A percentile compares a stretch with the other conserved stretches of the same genome.
These are phyloP conservation scores for Dalechampia spathulata DNA, from an alignment of 441 rosid species.

Conservation along the genomic window DNA sequence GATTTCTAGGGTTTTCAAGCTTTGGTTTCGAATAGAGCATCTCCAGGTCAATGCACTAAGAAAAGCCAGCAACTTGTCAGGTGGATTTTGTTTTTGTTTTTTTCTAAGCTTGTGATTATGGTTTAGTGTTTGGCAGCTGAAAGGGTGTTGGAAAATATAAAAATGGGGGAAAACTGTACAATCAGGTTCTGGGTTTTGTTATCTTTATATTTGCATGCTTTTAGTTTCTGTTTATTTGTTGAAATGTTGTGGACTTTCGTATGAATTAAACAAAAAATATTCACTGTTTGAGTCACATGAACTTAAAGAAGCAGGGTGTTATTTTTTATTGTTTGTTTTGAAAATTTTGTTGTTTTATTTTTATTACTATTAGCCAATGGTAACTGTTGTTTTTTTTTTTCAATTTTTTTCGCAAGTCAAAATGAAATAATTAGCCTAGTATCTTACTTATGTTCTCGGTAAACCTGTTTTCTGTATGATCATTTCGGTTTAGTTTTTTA, in stretches of 20 bases:
- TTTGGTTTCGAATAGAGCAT: background rate
- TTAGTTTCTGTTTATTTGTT: background rate
- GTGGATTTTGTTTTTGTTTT: slow-evolving; percentile 8
- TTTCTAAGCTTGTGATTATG: slow-evolving; percentile 6
- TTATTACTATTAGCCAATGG: background rate
- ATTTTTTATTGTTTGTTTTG: too few relatives aligned
- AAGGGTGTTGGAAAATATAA: slow-evolving; percentile 3
- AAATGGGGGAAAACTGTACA: background rate
- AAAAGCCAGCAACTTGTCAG: background rate
- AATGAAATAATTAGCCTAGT: background rate
- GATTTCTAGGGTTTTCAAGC: background rate
- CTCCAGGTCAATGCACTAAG: slow-evolving; percentile 3
- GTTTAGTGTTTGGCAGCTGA: slow-evolving; percentile 7
- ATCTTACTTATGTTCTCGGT: background rate
- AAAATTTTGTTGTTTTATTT: too few relatives aligned
- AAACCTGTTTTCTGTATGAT: background rate
- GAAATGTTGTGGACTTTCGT: background rate
- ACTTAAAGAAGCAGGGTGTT: too few relatives aligned
- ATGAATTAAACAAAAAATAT: too few relatives aligned
- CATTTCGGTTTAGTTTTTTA: background rate
- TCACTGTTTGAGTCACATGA: too few relatives aligned
- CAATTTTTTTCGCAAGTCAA: background rate
- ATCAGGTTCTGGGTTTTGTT: background rate
- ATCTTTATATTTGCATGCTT: background rate
- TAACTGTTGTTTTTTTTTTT: background rate